Base-by-base conservation (phyloP, 148 eudicot genomes). In the Rhododendron henanense region DNA sequence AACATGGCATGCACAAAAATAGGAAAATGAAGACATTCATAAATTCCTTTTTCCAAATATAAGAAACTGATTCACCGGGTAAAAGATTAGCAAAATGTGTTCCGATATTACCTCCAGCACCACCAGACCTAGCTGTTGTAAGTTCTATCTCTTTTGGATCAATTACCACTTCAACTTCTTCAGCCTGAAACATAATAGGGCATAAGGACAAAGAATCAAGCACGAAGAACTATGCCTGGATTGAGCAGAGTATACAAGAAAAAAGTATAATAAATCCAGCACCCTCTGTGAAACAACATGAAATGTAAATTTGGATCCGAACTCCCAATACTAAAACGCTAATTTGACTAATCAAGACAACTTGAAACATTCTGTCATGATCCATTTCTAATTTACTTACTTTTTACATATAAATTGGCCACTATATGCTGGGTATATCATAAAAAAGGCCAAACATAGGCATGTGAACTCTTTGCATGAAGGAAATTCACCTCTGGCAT, bases 111-210 rank as follows among this genome's bases (percentile, higher is more conserved):
- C 99, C 99, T 93, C 99, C 99, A 90, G 99, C 98, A 86, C 99
- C 98, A 61, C 99, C 99, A 82, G 99, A 92, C 82, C 99, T 92
- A 76, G 99, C 98, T 83, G 99, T 95, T 47, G 99, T 95, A 86
- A 97, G 94, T 89, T 97, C 99, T 84, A 95, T 94, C 79, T 97
- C 99, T 91, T 97, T 97, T 77, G 99, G 98, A 89, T 97, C 98
- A 88, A 97, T 95, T 82, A 91, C 96, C 84, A 97, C 93, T 83
- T 97, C 99, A 82, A 97, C 98, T 91, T 97, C 99, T 90, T 97
- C 98, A 87, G 90, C 98, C 99, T 97, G 92, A 88, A 84, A 85
- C 61, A n/a, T 73, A 81, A 63, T 48, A 45, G 25, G 35, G 81
- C 63, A 59, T 10, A 73, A 78, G 35, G 53, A 84, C 81, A 10